These are phyloP conservation scores for Nakazawaea wickerhamii DNA, from an alignment of 805 yeast species.

Conservation along the genomic window DNA sequence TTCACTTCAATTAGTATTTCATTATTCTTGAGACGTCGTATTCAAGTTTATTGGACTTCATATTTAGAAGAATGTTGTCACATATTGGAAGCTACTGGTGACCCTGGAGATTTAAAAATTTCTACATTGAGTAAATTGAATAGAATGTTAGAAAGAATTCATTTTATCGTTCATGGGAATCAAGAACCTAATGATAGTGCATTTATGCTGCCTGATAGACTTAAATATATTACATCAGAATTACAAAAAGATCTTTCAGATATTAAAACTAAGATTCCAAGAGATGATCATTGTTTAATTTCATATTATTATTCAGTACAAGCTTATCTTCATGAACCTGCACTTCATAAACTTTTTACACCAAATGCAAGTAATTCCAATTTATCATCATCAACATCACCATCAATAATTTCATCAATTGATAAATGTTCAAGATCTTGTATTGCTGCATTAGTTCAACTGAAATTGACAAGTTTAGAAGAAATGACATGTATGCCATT, in stretches of 20 bases:
- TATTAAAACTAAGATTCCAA: conserved; percentile 33
- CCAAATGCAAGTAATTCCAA: not conserved
- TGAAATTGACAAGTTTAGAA: conserved; percentile 36
- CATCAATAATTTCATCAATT: conserved; percentile 35
- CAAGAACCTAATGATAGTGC: conserved; percentile 36
- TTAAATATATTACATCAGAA: conserved; percentile 38
- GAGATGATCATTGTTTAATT: conserved; percentile 35
- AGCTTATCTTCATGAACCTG: conserved; percentile 62
- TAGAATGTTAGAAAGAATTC: conserved; percentile 56
- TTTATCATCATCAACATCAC: conserved; percentile 16
- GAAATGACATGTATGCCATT: conserved; percentile 54
- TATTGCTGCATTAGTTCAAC: conserved; percentile 43
- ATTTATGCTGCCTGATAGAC: conserved; percentile 23
- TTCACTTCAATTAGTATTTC: conserved; percentile 58
- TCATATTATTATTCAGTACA: conserved; percentile 58
- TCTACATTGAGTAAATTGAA: conserved; percentile 57
- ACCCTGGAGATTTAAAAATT: conserved; percentile 33
- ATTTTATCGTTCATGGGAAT: conserved; percentile 30
- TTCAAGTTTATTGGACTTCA: conserved; percentile 58
- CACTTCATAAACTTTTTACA: conserved; percentile 22
- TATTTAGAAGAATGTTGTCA: conserved; percentile 58
- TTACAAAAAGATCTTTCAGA: conserved; percentile 42
- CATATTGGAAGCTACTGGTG: conserved; percentile 34
- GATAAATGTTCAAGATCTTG: conserved; percentile 51
- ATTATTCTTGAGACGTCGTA: conserved; percentile 58